Evolutionary conservation across 1,284 basidiomycete species (phyloP).

Genomic region (Boletus sp.): DNA sequence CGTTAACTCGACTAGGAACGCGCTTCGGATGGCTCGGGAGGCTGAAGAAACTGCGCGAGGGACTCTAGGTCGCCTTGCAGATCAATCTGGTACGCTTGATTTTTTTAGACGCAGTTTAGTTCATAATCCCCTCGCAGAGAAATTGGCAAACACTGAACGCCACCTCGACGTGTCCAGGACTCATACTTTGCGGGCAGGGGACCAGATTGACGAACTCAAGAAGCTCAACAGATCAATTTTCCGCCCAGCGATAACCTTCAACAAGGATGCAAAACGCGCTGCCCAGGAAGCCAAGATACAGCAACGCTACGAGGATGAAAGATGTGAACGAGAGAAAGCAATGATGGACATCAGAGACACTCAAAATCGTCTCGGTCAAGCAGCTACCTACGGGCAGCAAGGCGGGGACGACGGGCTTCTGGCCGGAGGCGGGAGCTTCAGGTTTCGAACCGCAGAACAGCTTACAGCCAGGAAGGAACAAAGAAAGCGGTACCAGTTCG

Average conservation of each 20-base stretch:
- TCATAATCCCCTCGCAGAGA: slow-evolving; percentile 46
- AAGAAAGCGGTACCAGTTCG: slow-evolving; percentile 88
- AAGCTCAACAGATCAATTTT: slow-evolving; percentile 95
- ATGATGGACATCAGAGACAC: slow-evolving; percentile 85
- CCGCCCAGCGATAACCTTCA: slow-evolving; percentile 84
- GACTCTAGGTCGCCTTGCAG: slow-evolving; percentile 84
- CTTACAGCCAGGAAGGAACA: slow-evolving; percentile 58
- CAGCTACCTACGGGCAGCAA: slow-evolving; percentile 55
- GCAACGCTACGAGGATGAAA: slow-evolving; percentile 87
- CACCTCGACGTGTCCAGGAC: slow-evolving; percentile 94
- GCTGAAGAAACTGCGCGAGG: slow-evolving; percentile 93
- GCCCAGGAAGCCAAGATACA: slow-evolving; percentile 88
- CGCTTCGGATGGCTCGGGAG: slow-evolving; percentile 87
- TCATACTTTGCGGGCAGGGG: slow-evolving; percentile 84
- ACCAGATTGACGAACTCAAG: slow-evolving; percentile 92
- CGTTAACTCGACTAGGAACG: slow-evolving; percentile 88
- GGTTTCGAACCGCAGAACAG: slow-evolving; percentile 47
- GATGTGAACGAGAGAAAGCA: slow-evolving; percentile 78
- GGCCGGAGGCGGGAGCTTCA: slow-evolving; percentile 38
- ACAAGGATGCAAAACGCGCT: slow-evolving; percentile 88
- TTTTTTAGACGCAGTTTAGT: neutral
- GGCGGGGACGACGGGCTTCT: slow-evolving; percentile 44
- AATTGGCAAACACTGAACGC: slow-evolving; percentile 92
- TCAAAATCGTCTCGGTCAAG: slow-evolving; percentile 81
- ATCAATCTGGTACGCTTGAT: slow-evolving; percentile 82